Evolutionary conservation across 1,139 yeast genomes (phyloP).

Genomic region (Williopsis jadinii): DNA sequence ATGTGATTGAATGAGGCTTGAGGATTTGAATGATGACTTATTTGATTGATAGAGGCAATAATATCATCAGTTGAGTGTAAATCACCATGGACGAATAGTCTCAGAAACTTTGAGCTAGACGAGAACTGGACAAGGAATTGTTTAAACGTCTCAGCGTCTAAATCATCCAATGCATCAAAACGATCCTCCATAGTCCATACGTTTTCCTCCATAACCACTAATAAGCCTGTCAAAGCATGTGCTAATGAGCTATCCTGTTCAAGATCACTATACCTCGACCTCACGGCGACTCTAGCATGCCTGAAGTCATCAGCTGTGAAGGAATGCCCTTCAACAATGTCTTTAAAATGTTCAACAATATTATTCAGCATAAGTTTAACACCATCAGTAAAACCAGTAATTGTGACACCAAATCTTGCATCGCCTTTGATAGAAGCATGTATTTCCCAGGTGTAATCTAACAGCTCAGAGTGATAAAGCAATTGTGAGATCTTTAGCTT

Average conservation of each 20-base stretch:
- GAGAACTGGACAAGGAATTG: conserved; percentile 22
- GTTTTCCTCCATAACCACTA: conserved; percentile 45
- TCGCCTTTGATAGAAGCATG: conserved; percentile 45
- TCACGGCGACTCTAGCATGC: conserved; percentile 35
- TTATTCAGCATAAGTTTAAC: conserved; percentile 24
- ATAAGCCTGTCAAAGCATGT: conserved; percentile 39
- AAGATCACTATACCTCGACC: conserved; percentile 37
- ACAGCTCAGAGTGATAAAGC: conserved; percentile 43
- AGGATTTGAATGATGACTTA: conserved; percentile 19
- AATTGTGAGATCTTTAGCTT: conserved; percentile 31
- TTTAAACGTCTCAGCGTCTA: conserved; percentile 37
- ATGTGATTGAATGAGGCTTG: not conserved
- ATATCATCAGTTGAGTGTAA: conserved; percentile 21
- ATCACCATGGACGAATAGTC: conserved; percentile 46
- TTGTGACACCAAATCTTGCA: conserved; percentile 39
- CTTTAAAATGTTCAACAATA: conserved; percentile 17
- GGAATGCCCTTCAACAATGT: conserved; percentile 3
- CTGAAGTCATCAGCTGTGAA: conserved; percentile 31
- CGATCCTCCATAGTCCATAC: conserved; percentile 47
- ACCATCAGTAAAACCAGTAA: conserved; percentile 42
- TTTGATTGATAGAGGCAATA: conserved; percentile 10
- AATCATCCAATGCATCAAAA: conserved; percentile 48
- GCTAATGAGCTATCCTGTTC: conserved; percentile 34
- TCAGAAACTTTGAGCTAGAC: conserved; percentile 27
- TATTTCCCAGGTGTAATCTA: conserved; percentile 50